Conservation (phyloP, 2,329 filamentous ascomycete species). For the Cladosporium colombiae region DNA sequence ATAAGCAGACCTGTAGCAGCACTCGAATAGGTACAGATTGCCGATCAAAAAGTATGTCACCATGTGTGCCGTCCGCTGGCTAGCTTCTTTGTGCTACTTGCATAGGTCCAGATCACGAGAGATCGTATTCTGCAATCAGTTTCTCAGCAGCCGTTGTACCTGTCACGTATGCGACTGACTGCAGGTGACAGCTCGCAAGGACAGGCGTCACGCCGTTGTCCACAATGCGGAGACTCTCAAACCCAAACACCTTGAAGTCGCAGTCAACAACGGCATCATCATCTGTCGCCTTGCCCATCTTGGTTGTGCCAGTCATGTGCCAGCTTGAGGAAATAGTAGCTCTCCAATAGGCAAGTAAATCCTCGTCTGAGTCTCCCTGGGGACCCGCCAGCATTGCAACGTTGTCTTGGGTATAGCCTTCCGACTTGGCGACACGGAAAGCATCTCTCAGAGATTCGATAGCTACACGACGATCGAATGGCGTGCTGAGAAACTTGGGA, state of each 20-base stretch:
- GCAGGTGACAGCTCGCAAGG: conserved; percentile 46
- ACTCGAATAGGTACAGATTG: neutral
- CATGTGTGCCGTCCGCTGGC: neutral
- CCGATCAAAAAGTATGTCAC: neutral
- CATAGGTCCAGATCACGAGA: neutral
- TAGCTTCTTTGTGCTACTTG: neutral
- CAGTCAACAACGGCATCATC: conserved; percentile 52
- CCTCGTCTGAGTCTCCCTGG: conserved; percentile 14
- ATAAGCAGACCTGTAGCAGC: neutral
- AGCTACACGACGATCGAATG: conserved; percentile 56
- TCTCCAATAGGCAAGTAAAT: conserved; percentile 10
- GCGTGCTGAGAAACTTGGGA: conserved; percentile 54
- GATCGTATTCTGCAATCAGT: conserved; percentile 19
- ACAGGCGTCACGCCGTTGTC: conserved; percentile 66
- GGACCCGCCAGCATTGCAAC: conserved; percentile 13
- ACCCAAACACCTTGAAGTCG: conserved; percentile 57
- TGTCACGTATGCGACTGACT: conserved; percentile 21
- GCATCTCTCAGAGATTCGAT: conserved; percentile 48
- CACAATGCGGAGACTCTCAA: conserved; percentile 60
- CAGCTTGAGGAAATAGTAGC: conserved; percentile 13
- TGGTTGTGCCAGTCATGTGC: conserved; percentile 47
- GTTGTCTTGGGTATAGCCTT: conserved; percentile 8
- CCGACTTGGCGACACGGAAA: conserved; percentile 15
- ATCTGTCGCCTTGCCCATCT: conserved; percentile 47
- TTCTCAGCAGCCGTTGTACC: conserved; percentile 23